Evolutionary conservation across 257 asterid genomes (phyloP), one percentile per base, ranked within the genome.

Genomic region (Penstemon davidsonii): DNA sequence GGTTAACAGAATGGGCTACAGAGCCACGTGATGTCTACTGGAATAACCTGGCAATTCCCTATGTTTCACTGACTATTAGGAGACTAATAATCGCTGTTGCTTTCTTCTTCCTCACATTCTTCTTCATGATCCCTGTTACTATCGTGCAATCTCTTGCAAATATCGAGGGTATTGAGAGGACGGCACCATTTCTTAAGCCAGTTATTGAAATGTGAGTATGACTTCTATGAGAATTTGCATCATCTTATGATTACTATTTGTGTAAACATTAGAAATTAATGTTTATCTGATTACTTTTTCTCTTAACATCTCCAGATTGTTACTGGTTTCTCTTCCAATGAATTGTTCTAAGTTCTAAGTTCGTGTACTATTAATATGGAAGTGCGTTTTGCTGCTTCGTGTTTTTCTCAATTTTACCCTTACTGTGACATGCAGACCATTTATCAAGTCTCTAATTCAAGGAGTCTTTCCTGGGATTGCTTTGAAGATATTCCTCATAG

Each of bases 1-100:
- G 98, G 98, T 73, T 91, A 67, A 91, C 98, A 12, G 96, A 85
- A 67, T 91, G 97, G 97, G 96, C 96, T 50, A 66, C 97, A 36
- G 97, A 91, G 79, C 97, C 97, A 19, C 92, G 95, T 42, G 98
- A 91, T 41, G 82, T 91, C 56, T 91, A 78, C 67, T 91, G 98
- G 98, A 71, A 77, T 58, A 91, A 89, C 73, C 83, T 91, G 65
- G 95, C 98, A 59, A 89, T 91, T 69, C 98, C 98, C 41, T 91
- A 85, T 81, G 94, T 91, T 72, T 85, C 96, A 63, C 80, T 91
- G 49, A 78, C 90, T 69, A 68, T 89, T 44, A 86, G 96, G 77
- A 89, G 85, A 88, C 98, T 91, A 56, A 62, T 91, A 12, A 51
- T 75, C 63, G 80, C 88, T 42, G 92, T 91, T 68, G 80, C 93